These are phyloP conservation scores for Vicia faba DNA, from an alignment of 306 rosid genomes.

Conservation along the genomic window DNA sequence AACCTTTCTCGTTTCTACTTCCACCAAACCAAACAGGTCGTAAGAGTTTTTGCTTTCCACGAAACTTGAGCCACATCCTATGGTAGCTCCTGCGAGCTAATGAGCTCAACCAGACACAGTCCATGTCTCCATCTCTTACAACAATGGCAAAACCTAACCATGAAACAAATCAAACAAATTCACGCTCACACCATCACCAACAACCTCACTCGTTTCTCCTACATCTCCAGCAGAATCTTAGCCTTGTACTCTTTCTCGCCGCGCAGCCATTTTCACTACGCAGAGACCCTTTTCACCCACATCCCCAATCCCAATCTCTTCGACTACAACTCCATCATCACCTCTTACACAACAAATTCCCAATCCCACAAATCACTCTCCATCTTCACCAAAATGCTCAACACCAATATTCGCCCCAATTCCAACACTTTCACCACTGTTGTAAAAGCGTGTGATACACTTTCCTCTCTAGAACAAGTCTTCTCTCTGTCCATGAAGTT, in stretches of 20 bases:
- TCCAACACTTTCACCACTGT: conserved; percentile 33
- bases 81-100: background rate
- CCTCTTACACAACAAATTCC: conserved; percentile 17
- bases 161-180: conserved; percentile 40
- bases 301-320: conserved; percentile 39
- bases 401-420: conserved; percentile 34
- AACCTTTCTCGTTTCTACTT: too few relatives aligned
- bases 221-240: conserved; percentile 44
- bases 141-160: conserved; percentile 22
- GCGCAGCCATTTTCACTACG: conserved; percentile 21
- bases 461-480: conserved; percentile 33
- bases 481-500: conserved; percentile 10
- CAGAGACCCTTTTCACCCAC: conserved; percentile 39
- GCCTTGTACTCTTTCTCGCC: conserved; percentile 34
- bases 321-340: conserved; percentile 44
- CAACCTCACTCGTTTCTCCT: conserved; percentile 42
- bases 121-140: conserved; percentile 38
- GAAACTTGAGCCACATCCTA: background rate
- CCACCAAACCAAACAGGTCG: too few relatives aligned
- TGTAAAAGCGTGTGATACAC: background rate
- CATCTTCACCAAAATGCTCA: conserved; percentile 36
- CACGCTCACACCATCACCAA: conserved; percentile 46
- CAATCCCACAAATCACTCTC: conserved; percentile 24
- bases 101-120: conserved; percentile 1
- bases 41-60: too few relatives aligned